Conservation (phyloP, 106 monocot genomes). For the Amphibolis antarctica region DNA sequence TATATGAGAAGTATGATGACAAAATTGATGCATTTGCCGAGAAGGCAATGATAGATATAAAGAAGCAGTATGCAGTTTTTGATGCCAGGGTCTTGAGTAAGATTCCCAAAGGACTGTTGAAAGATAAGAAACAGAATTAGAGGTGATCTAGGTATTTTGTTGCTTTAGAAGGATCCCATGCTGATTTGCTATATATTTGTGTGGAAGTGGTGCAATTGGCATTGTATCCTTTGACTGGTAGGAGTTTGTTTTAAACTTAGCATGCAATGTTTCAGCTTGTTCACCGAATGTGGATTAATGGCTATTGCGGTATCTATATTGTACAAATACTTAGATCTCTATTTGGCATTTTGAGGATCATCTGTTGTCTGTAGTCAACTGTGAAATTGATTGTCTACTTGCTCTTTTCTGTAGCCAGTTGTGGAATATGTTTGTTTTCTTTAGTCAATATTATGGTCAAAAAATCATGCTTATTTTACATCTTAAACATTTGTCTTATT, state of each 20-base stretch:
- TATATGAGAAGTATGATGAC: constrained; percentile 88
- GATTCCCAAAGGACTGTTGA: constrained; percentile 54
- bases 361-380: too few species aligned
- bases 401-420: too few species aligned
- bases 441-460: too few species aligned
- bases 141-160: constrained; percentile 7
- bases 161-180: constrained; percentile 4
- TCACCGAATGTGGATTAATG: too few species aligned
- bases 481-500: too few species aligned
- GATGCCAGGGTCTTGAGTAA: constrained; percentile 54
- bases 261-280: too few species aligned
- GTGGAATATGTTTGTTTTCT: too few species aligned
- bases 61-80: constrained; percentile 58
- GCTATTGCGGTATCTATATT: too few species aligned
- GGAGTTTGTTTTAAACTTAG: not conserved
- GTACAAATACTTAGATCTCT: too few species aligned
- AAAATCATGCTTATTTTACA: too few species aligned
- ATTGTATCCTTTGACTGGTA: not conserved
- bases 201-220: not conserved
- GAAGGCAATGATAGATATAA: constrained; percentile 45
- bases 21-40: constrained; percentile 67
- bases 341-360: too few species aligned
- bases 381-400: too few species aligned
- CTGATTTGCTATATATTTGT: not conserved
- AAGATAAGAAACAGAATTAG: constrained; percentile 51